Conservation (phyloP, 2,329 filamentous ascomycete species). For the Cadophora luteo-olivacea region DNA sequence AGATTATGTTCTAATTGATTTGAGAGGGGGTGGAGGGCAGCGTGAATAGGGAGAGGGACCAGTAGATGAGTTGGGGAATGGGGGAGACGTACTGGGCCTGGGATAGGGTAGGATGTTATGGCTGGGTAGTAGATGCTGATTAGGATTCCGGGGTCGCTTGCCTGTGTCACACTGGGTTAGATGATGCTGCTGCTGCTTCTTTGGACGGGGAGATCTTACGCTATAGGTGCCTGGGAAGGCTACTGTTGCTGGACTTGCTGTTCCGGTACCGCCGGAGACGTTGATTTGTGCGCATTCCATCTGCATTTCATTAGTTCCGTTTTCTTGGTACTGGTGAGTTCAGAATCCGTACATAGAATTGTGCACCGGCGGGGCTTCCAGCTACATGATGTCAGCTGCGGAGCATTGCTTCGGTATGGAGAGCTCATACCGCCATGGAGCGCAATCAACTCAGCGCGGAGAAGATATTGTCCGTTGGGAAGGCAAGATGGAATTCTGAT, state of each 20-base stretch:
- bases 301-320: constrained; percentile 31
- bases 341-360: background rate
- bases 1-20: no score
- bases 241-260: constrained; percentile 34
- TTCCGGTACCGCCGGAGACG: constrained; percentile 48
- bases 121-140: constrained; percentile 17
- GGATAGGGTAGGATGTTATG: constrained; percentile 4
- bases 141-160: constrained; percentile 17
- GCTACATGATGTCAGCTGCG: background rate
- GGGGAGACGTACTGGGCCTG: background rate
- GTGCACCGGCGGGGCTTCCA: background rate
- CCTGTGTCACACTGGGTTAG: background rate
- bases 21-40: no score
- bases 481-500: constrained; percentile 59
- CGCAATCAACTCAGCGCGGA: constrained; percentile 64
- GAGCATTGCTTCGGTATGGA: background rate
- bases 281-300: constrained; percentile 56
- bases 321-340: background rate
- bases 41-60: no score
- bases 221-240: constrained; percentile 35
- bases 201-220: constrained; percentile 17
- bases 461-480: constrained; percentile 61
- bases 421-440: constrained; percentile 56
- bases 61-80: no score
- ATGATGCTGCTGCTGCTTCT: background rate